Percentiles rank a stretch among this genome's conserved stretches.
These are phyloP conservation scores for Agrostemma githago DNA, from an alignment of 148 eudicot species.

Conservation along the genomic window DNA sequence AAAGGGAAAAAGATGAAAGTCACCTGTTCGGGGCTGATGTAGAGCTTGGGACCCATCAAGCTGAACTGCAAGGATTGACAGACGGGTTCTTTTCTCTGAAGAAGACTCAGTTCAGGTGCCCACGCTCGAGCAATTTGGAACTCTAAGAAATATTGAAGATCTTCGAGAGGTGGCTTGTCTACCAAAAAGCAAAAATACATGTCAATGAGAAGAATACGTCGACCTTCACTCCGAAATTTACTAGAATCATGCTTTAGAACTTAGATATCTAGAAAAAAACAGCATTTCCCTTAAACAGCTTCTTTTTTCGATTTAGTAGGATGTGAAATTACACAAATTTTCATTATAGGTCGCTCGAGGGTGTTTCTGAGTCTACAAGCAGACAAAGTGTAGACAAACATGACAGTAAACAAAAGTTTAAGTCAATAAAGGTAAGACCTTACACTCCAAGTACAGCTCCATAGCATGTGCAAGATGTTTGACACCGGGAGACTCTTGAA, in stretches of 20 bases:
- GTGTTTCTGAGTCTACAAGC: background rate
- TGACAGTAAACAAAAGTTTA: slow-evolving; percentile 12
- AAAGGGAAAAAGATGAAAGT: background rate
- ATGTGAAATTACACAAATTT: no score
- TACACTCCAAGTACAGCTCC: slow-evolving; percentile 93
- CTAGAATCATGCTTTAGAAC: background rate
- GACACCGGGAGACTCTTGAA: slow-evolving; percentile 73
- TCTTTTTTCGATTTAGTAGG: no score
- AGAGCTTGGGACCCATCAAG: slow-evolving; percentile 96
- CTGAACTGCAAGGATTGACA: slow-evolving; percentile 89
- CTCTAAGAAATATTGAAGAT: slow-evolving; percentile 90
- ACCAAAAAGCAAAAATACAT: slow-evolving; percentile 19
- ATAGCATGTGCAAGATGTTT: slow-evolving; percentile 83
- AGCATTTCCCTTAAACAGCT: no score
- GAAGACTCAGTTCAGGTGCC: slow-evolving; percentile 86
- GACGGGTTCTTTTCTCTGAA: slow-evolving; percentile 92
- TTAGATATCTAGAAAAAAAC: background rate
- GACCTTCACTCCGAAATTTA: background rate
- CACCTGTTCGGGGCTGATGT: slow-evolving; percentile 94
- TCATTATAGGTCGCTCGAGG: background rate
- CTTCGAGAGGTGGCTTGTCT: slow-evolving; percentile 99
- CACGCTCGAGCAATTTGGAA: slow-evolving; percentile 87
- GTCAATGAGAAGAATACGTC: background rate
- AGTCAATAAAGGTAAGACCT: slow-evolving; percentile 39
- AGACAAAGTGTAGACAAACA: background rate